These are phyloP conservation scores for Austropuccinia psidii DNA, from an alignment of 1,284 basidiomycete species.

Conservation along the genomic window DNA sequence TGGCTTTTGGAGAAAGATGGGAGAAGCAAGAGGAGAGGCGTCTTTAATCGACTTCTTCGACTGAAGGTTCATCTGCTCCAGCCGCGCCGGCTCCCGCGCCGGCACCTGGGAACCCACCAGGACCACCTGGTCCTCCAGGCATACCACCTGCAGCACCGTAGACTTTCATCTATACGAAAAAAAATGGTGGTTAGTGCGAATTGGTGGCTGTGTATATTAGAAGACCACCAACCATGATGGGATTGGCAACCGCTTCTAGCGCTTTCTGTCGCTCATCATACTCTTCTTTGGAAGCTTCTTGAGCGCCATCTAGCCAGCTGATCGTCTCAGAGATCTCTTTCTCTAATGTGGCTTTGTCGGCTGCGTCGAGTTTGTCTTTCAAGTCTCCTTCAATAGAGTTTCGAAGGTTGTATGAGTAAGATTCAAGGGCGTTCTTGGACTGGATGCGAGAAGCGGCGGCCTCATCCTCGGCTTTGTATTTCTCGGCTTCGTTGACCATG, in stretches of 20 bases:
- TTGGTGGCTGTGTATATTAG: neutral
- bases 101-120: conserved; percentile 50
- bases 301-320: conserved; percentile 76
- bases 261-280: conserved; percentile 95
- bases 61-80: conserved; percentile 34
- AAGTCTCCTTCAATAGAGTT: conserved; percentile 66
- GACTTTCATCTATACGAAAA: conserved; percentile 54
- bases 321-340: conserved; percentile 75
- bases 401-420: conserved; percentile 92
- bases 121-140: conserved; percentile 54
- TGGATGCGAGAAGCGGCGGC: conserved; percentile 59
- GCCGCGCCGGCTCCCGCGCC: conserved; percentile 27
- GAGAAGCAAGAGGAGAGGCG: neutral
- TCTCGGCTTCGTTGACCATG: conserved; percentile 91
- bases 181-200: neutral
- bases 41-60: conserved; percentile 35
- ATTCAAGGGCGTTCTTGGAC: conserved; percentile 68
- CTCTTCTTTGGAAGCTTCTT: conserved; percentile 91
- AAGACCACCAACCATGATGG: conserved; percentile 57
- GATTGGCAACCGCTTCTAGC: conserved; percentile 80
- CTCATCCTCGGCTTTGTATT: conserved; percentile 66
- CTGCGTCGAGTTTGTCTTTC: conserved; percentile 66
- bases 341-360: conserved; percentile 87
- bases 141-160: conserved; percentile 57
- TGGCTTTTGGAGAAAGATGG: neutral